A percentile compares a stretch with the other conserved stretches of the same genome.
These are phyloP conservation scores for Boletus holoroseus DNA, from an alignment of 1,284 basidiomycete genomes.

Conservation along the genomic window DNA sequence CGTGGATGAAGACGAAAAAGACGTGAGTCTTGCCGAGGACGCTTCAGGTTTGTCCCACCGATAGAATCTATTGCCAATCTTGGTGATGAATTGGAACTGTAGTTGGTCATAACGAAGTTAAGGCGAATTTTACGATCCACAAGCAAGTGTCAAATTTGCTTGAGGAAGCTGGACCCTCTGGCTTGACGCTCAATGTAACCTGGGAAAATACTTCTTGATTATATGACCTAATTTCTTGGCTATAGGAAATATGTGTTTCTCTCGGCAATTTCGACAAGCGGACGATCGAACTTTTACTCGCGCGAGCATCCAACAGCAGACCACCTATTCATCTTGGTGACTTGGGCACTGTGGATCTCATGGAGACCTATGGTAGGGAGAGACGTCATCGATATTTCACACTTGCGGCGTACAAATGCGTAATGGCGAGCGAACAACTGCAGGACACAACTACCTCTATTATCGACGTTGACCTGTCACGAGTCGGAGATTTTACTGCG, in stretches of 20 bases:
- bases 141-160: constrained; percentile 70
- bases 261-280: constrained; percentile 71
- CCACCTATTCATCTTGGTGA: constrained; percentile 69
- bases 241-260: constrained; percentile 59
- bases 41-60: constrained; percentile 12
- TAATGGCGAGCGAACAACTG: constrained; percentile 55
- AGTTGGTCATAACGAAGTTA: constrained; percentile 38
- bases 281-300: constrained; percentile 71
- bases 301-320: constrained; percentile 55
- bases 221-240: constrained; percentile 12
- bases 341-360: constrained; percentile 57
- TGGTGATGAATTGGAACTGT: not conserved
- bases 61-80: not conserved
- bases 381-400: constrained; percentile 77
- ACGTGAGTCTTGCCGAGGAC: constrained; percentile 26
- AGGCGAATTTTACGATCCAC: constrained; percentile 61
- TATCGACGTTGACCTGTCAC: constrained; percentile 42
- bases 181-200: constrained; percentile 66
- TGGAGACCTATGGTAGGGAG: constrained; percentile 75
- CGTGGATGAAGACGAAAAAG: constrained; percentile 41
- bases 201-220: constrained; percentile 3
- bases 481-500: constrained; percentile 50
- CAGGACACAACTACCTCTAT: constrained; percentile 44
- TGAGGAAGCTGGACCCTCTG: constrained; percentile 56
- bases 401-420: constrained; percentile 49